phyloP scores from a whole-genome alignment of 1,284 basidiomycete genomes.

The Ganoderma resinaceum region DNA sequence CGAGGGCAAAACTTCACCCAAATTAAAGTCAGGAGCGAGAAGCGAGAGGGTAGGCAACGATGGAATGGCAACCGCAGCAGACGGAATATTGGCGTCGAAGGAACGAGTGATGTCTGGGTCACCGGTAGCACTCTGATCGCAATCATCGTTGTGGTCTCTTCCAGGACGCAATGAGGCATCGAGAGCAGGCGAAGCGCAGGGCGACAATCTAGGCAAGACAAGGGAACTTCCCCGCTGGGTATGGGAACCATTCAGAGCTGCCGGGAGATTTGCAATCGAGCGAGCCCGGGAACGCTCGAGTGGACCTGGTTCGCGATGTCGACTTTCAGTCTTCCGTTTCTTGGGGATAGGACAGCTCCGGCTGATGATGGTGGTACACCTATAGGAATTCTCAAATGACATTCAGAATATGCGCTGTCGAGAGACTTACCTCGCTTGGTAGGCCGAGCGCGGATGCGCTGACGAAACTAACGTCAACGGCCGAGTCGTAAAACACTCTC shows the following conservation, averaged over 20 bases:
- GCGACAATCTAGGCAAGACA: neutral
- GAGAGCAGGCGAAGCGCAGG: neutral
- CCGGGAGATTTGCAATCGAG: neutral
- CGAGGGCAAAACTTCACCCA: neutral
- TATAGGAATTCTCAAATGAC: neutral
- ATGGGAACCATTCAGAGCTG: neutral
- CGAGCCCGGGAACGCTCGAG: neutral
- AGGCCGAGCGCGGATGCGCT: neutral
- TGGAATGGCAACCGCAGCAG: neutral
- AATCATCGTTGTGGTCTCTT: neutral
- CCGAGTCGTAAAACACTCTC: neutral
- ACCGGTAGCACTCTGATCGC: neutral
- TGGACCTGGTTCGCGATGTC: neutral
- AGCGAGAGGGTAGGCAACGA: neutral
- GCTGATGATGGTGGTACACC: neutral
- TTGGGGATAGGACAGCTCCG: neutral
- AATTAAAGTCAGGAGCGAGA: neutral
- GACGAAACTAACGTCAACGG: neutral
- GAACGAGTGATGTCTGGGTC: neutral
- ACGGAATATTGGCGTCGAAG: too few species aligned
- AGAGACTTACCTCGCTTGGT: neutral
- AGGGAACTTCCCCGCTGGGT: neutral
- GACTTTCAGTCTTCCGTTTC: neutral
- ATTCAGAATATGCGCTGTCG: neutral
- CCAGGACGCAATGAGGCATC: neutral